Conservation (phyloP, 2,329 filamentous ascomycete species). For the Dothidotthia symphoricarpi region DNA sequence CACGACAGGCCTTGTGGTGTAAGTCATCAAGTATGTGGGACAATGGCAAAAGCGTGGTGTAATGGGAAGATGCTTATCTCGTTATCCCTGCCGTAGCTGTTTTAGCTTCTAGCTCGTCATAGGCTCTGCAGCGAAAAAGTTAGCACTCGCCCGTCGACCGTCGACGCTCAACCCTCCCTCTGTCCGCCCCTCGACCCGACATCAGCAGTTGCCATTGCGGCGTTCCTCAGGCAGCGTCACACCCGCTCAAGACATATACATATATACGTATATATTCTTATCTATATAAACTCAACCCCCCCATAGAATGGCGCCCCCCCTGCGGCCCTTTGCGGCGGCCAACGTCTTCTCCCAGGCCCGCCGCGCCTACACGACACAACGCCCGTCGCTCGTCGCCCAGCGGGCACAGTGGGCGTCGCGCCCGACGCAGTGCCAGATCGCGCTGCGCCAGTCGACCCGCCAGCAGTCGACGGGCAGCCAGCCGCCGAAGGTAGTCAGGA, state of each 20-base stretch:
- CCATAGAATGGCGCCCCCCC: constrained; percentile 36
- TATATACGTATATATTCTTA: constrained; percentile 3
- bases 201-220: too few relatives aligned
- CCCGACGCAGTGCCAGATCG: constrained; percentile 35
- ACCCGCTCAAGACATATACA: constrained; percentile 6
- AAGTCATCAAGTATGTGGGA: too few relatives aligned
- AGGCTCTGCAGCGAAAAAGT: too few relatives aligned
- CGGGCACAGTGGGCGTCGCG: constrained; percentile 37
- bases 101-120: too few relatives aligned
- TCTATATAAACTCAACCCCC: too few relatives aligned
- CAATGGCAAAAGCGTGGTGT: too few relatives aligned
- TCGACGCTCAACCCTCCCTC: neutral
- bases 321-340: constrained; percentile 38
- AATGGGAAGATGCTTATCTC: constrained; percentile 7
- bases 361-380: constrained; percentile 36
- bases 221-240: constrained; percentile 1
- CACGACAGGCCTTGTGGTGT: too few relatives aligned
- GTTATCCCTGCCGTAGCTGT: neutral
- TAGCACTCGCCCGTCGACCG: too few relatives aligned
- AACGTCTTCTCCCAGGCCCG: constrained; percentile 37
- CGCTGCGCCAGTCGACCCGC: constrained; percentile 38
- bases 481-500: constrained; percentile 46
- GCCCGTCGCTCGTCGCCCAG: constrained; percentile 36
- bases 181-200: neutral
- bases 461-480: constrained; percentile 33